A percentile compares a stretch with the other conserved stretches of the same genome.
Evolutionary conservation across 768 basidiomycete species (phyloP).

Genomic region (Mycena belliarum): DNA sequence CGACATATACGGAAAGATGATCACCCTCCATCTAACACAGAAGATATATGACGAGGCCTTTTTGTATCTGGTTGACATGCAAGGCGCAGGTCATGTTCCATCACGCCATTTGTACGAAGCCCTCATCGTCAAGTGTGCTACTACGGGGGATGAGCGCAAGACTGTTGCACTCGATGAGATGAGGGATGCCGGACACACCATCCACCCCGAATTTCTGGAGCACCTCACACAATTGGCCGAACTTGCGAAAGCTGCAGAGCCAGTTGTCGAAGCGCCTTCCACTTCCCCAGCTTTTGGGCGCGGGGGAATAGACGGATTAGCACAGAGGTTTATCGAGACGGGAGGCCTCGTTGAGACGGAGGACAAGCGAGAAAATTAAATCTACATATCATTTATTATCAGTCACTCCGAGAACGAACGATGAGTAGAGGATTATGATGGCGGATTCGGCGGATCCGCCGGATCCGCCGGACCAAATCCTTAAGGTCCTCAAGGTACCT

Average conservation of each 20-base stretch:
- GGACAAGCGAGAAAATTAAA: not conserved
- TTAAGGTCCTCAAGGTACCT: no score
- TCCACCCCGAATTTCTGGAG: slow-evolving; percentile 22
- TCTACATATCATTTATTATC: no score
- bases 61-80: slow-evolving; percentile 89
- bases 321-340: slow-evolving; percentile 34
- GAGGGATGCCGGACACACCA: slow-evolving; percentile 55
- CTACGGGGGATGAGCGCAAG: slow-evolving; percentile 60
- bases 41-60: slow-evolving; percentile 83
- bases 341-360: slow-evolving; percentile 27
- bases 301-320: slow-evolving; percentile 17
- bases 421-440: no score
- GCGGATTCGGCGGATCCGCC: no score
- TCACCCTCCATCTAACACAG: slow-evolving; percentile 71
- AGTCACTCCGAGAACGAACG: no score
- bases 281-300: no score
- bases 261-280: no score
- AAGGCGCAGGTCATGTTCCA: slow-evolving; percentile 59
- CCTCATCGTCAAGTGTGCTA: slow-evolving; percentile 59
- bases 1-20: slow-evolving; percentile 66
- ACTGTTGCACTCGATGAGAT: slow-evolving; percentile 71
- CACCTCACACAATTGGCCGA: not conserved
- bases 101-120: slow-evolving; percentile 54
- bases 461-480: no score
- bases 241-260: not conserved